Base-by-base conservation (phyloP, 78 protist genomes). In the Emiliania huxleyi region DNA sequence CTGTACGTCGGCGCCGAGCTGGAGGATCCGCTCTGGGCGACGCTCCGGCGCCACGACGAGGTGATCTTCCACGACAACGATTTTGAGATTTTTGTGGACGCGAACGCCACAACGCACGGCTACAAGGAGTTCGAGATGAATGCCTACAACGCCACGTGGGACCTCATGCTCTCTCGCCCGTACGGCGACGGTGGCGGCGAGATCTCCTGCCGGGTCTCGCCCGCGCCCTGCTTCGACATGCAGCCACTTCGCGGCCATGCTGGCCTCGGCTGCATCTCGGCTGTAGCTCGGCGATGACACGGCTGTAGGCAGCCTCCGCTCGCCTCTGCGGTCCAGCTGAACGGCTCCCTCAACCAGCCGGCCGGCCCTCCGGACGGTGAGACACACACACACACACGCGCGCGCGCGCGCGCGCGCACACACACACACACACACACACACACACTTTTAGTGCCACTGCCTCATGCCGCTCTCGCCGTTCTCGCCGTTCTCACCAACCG, bases 181-280 rank as follows among this genome's bases (percentile, higher is more conserved):
- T 93, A 93, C 81, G 0, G 3, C 23, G 56, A 93, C 56, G 92
- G 92, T 42, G 92, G 91, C 44, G 1, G 4, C 45, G 87, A 38
- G 29, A 4, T 42, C 75, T 44, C 48, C 23, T 5, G 45, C 35
- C 92, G 92, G 22, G 85, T 90, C n/a, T n/a, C n/a, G n/a, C n/a
- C n/a, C n/a, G n/a, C n/a, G n/a, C n/a, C n/a, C n/a, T n/a, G n/a
- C n/a, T n/a, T n/a, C n/a, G n/a, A n/a, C n/a, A n/a, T n/a, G n/a
- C n/a, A n/a, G 23, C n/a, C 62, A 5, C 33, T 1, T 42, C 56
- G 33, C 21, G 43, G 38, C 56, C 43, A 35, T 29, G 46, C 85
- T 12, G 26, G 0, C 46, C 40, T 8, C 49, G 29, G 40, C 43
- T 29, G 55, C n/a, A 75, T 25, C 48, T 0, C 8, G 18, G 40